These are phyloP conservation scores for Pichia sp. DNA, from an alignment of 1,139 yeast genomes.

Conservation along the genomic window DNA sequence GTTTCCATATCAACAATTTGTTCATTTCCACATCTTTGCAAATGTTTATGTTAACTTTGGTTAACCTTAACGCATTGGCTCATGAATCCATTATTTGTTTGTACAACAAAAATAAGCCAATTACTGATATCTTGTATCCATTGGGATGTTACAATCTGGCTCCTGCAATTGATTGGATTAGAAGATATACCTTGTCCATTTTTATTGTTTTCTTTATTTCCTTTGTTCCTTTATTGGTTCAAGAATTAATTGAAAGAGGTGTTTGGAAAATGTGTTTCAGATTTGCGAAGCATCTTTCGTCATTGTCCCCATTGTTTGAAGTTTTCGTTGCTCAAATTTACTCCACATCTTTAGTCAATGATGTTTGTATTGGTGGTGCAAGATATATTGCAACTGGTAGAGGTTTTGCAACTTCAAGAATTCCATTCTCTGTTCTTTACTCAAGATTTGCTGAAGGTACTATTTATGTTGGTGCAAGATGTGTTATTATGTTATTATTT, in stretches of 20 bases:
- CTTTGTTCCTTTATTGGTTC: slow-evolving; percentile 91
- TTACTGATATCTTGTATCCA: slow-evolving; percentile 80
- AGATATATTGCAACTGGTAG: slow-evolving; percentile 98
- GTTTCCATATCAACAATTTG: slow-evolving; percentile 97
- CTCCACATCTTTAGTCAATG: slow-evolving; percentile 83
- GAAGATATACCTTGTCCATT: slow-evolving; percentile 95
- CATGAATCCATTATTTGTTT: slow-evolving; percentile 83
- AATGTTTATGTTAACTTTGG: slow-evolving; percentile 82
- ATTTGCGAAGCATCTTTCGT: slow-evolving; percentile 79
- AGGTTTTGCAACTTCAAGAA: slow-evolving; percentile 98
- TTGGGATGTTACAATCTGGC: slow-evolving; percentile 87
- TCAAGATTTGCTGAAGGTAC: slow-evolving; percentile 97
- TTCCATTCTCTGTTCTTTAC: slow-evolving; percentile 90
- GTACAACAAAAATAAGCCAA: slow-evolving; percentile 77
- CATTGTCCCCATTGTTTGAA: slow-evolving; percentile 94
- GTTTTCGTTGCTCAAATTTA: slow-evolving; percentile 98
- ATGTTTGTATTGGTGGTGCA: slow-evolving; percentile 98
- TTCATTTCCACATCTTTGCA: slow-evolving; percentile 93
- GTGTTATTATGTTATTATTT: slow-evolving; percentile 78
- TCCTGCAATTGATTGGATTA: slow-evolving; percentile 93
- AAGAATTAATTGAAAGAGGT: slow-evolving; percentile 97
- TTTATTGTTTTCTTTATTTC: slow-evolving; percentile 98
- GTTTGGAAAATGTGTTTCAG: slow-evolving; percentile 92
- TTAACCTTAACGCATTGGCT: slow-evolving; percentile 85
- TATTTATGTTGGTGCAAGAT: slow-evolving; percentile 92